Conservation (phyloP, 2,329 filamentous ascomycete species). For the Colletotrichum sp. region DNA sequence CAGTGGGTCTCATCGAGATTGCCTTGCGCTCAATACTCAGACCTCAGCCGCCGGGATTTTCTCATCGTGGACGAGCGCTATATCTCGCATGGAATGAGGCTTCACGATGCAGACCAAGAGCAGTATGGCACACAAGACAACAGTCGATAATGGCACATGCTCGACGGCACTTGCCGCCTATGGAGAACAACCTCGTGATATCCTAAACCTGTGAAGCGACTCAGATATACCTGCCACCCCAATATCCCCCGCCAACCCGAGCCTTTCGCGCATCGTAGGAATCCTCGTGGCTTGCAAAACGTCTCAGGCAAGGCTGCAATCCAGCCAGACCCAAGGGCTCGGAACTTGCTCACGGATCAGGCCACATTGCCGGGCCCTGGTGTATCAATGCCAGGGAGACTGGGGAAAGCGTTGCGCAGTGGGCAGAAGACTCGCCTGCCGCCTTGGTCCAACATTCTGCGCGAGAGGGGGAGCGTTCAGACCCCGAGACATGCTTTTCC, state of each 20-base stretch:
- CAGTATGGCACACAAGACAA: not conserved
- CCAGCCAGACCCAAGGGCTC: not conserved
- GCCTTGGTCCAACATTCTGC: not conserved
- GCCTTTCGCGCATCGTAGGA: not conserved
- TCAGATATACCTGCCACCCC: not conserved
- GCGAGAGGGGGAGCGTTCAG: not conserved
- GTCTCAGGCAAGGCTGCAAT: not conserved
- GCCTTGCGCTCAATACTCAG: not conserved
- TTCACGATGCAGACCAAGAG: not conserved
- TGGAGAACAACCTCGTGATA: not conserved
- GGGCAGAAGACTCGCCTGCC: not conserved
- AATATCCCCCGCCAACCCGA: not conserved
- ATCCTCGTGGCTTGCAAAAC: not conserved
- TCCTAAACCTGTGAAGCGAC: not conserved
- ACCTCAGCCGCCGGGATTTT: not conserved
- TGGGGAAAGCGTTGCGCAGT: not conserved
- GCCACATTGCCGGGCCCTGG: not conserved
- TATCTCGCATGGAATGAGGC: not conserved
- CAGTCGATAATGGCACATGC: not conserved
- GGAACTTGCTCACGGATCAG: not conserved
- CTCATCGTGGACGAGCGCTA: not conserved
- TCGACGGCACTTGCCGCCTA: not conserved
- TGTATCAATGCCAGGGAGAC: not conserved
- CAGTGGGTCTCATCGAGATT: not conserved
- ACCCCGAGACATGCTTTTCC: not conserved